Base-by-base conservation (phyloP, 2,329 filamentous ascomycete species). In the Cladophialophora yegresii region DNA sequence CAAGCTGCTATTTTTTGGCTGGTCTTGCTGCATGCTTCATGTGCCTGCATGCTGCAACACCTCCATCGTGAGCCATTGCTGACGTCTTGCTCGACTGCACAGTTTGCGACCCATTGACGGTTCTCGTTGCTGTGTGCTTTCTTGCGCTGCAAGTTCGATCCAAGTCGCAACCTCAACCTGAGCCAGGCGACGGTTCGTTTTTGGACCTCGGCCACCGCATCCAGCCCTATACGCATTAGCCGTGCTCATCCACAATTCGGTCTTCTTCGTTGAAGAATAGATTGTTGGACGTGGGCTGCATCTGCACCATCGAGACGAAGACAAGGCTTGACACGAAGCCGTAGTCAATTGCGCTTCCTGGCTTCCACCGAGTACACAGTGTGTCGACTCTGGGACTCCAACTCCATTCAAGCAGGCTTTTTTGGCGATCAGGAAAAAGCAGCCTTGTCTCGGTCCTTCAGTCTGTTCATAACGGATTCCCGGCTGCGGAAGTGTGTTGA, bases 221-320 rank as follows among this genome's bases (percentile, higher is more conserved):
- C 20, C 59, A 32, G 10, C 62, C 50, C 49, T 55, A 54, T 28
- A 40, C 54, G 50, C 54, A 16, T 26, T 54, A 8, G 28, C 20
- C 54, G 30, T 13, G n/a, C 40, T 43, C 56, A 22, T 62, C 55
- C 33, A 45, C 59, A 58, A 33, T 61, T 58, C 56, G 49, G 58
- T 59, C 54, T 67, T 65, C 66, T 67, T 67, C 30, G 33, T 65
- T 67, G 66, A 65, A 67, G 57, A 63, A 61, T 50, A 58, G 63
- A 51, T 58, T 61, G 62, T 58, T 51, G 51, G 53, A 43, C 33
- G 55, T 51, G 54, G 8, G 23, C 12, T 20, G 45, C 51, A 62
- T 54, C 10, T 30, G 22, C 6, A 30, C n/a, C 22, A 9, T 26
- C 20, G 40, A 59, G 55, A 33, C 51, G 40, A 56, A 28, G 28